A percentile compares a stretch with the other conserved stretches of the same genome.
Evolutionary conservation across 2,329 filamentous ascomycete genomes (phyloP).

Genomic region (Fusarium graminum): DNA sequence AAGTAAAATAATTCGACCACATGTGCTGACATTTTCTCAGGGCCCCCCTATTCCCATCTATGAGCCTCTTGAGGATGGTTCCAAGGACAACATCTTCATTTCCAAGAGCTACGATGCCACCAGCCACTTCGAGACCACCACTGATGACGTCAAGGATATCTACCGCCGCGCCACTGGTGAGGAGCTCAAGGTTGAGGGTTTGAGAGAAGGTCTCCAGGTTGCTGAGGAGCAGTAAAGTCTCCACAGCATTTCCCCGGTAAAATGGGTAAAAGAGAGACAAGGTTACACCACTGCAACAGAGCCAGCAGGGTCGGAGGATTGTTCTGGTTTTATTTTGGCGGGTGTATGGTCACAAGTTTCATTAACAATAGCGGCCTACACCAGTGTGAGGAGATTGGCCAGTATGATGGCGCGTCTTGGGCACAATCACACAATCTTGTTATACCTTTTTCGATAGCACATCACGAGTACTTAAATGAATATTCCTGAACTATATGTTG

Average conservation of each 20-base stretch:
- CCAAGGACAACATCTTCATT: constrained; percentile 92
- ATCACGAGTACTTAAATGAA: constrained; percentile 37
- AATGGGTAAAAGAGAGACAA: constrained; percentile 28
- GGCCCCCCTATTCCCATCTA: constrained; percentile 92
- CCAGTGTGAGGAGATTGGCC: constrained; percentile 21
- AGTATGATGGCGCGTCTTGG: constrained; percentile 40
- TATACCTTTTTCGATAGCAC: constrained; percentile 50
- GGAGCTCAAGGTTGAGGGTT: constrained; percentile 87
- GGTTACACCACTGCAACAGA: constrained; percentile 21
- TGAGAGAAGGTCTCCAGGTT: constrained; percentile 83
- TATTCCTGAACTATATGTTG: constrained; percentile 22
- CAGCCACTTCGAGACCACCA: constrained; percentile 93
- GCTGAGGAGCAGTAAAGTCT: constrained; percentile 70
- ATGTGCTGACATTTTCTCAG: constrained; percentile 52
- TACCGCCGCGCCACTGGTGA: constrained; percentile 86
- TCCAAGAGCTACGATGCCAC: constrained; percentile 99
- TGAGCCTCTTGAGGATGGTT: constrained; percentile 86
- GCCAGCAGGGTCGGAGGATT: constrained; percentile 24
- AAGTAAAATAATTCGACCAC: neutral
- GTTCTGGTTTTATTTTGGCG: constrained; percentile 27
- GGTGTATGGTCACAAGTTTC: constrained; percentile 15
- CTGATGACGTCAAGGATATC: constrained; percentile 94
- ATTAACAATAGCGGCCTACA: constrained; percentile 8
- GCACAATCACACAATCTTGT: constrained; percentile 45
- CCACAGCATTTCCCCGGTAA: constrained; percentile 4